A percentile compares a stretch with the other conserved stretches of the same genome.
These are phyloP conservation scores for Cercospora zeae-maydis DNA, from an alignment of 2,329 filamentous ascomycete genomes.

Conservation along the genomic window DNA sequence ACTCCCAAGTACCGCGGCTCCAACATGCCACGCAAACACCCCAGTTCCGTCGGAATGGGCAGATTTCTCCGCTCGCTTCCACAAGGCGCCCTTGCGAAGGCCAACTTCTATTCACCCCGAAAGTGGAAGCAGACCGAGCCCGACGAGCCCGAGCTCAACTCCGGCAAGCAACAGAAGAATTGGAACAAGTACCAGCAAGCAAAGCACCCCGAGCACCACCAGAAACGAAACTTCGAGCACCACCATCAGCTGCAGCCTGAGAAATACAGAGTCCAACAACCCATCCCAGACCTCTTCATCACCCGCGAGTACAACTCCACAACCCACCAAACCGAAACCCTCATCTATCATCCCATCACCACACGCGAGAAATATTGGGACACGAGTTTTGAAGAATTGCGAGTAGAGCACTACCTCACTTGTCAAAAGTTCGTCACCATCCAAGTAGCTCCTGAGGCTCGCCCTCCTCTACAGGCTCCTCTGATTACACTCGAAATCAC, in stretches of 20 bases:
- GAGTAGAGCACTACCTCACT: background rate
- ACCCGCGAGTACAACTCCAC: background rate
- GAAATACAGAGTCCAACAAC: background rate
- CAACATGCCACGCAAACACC: slow-evolving; percentile 7
- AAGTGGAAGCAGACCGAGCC: background rate
- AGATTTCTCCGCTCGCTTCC: background rate
- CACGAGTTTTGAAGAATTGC: slow-evolving; percentile 2
- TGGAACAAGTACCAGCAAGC: too few relatives aligned
- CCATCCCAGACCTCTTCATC: background rate
- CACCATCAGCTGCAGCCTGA: background rate
- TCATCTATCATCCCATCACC: background rate
- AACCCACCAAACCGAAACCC: background rate
- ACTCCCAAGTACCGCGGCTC: background rate
- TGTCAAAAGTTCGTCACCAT: background rate
- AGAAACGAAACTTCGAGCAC: too few relatives aligned
- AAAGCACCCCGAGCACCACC: too few relatives aligned
- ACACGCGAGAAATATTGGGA: background rate
- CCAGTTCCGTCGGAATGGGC: slow-evolving; percentile 3
- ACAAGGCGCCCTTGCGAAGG: background rate
- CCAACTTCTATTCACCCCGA: background rate
- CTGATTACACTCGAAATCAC: too few relatives aligned
- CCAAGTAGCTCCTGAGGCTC: background rate
- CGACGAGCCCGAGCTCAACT: background rate
- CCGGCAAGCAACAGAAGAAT: background rate
- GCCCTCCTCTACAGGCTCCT: background rate